Percentiles rank a stretch among this genome's conserved stretches.
phyloP scores from a whole-genome alignment of 495 filamentous ascomycete species.

The Bacidia gigantensis region DNA sequence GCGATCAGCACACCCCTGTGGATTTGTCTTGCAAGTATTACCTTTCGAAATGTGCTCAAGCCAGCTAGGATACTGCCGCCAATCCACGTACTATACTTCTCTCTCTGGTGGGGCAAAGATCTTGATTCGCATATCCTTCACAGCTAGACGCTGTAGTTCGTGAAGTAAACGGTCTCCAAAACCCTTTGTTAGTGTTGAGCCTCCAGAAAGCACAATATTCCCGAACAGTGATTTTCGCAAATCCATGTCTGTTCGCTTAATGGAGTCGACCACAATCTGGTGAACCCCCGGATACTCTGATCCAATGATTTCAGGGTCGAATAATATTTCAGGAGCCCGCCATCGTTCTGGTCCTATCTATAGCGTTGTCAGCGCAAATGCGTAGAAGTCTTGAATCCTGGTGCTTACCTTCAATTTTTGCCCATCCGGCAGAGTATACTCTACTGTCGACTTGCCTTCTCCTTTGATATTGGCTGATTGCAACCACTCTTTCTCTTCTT shows the following conservation, averaged over 20 bases:
- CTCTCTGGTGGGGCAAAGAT: conserved; percentile 95
- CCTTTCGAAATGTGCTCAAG: conserved; percentile 96
- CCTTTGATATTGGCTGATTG: conserved; percentile 40
- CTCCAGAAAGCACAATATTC: conserved; percentile 94
- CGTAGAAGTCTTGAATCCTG: background rate
- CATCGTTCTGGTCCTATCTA: conserved; percentile 84
- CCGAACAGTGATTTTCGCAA: conserved; percentile 85
- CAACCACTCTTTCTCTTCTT: conserved; percentile 93
- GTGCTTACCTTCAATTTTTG: conserved; percentile 68
- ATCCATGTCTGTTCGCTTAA: conserved; percentile 94
- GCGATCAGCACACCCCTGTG: conserved; percentile 5
- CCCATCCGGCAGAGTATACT: conserved; percentile 85
- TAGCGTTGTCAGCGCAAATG: background rate
- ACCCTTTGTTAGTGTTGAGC: conserved; percentile 78
- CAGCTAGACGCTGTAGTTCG: conserved; percentile 83
- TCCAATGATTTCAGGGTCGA: conserved; percentile 92
- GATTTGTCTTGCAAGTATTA: conserved; percentile 25
- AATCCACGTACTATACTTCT: conserved; percentile 98
- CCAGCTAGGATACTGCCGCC: conserved; percentile 96
- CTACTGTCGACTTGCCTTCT: conserved; percentile 55
- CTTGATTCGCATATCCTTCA: conserved; percentile 98
- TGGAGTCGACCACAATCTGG: conserved; percentile 92
- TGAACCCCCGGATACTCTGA: conserved; percentile 96
- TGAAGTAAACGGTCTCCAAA: conserved; percentile 90
- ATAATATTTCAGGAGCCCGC: conserved; percentile 92